These are phyloP conservation scores for Solanum microdontum DNA, from an alignment of 257 asterid species.

Conservation along the genomic window DNA sequence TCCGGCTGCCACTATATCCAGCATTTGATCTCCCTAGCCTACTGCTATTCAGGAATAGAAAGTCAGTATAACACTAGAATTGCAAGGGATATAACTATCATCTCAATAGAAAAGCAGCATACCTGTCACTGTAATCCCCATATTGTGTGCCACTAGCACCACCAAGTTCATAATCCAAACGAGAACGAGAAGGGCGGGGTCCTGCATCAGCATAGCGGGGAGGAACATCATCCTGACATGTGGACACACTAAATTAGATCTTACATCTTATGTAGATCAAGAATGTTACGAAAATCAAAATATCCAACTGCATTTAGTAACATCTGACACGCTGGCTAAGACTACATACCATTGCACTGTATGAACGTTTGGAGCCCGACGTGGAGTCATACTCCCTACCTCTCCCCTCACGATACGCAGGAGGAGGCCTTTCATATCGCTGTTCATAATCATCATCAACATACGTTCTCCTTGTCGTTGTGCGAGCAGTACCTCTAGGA, in stretches of 20 bases:
- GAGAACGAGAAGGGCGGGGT: constrained; percentile 79
- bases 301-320: background rate
- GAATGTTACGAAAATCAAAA: background rate
- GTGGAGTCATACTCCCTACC: constrained; percentile 62
- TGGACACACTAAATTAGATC: constrained; percentile 13
- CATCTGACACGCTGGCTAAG: background rate
- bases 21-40: constrained; percentile 78
- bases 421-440: constrained; percentile 82
- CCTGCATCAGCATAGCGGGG: constrained; percentile 80
- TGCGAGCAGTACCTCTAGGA: constrained; percentile 59
- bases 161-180: constrained; percentile 69
- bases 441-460: constrained; percentile 71
- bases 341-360: constrained; percentile 47
- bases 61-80: background rate
- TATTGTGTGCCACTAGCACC: constrained; percentile 67
- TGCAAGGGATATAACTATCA: background rate
- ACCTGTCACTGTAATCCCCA: constrained; percentile 86
- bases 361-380: constrained; percentile 90
- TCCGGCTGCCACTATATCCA: constrained; percentile 69
- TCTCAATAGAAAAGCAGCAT: background rate
- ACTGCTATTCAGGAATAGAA: background rate
- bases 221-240: constrained; percentile 67
- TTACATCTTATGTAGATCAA: background rate
- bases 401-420: constrained; percentile 61
- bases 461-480: constrained; percentile 67